Evolutionary conservation across 176 grass and related monocot genomes (phyloP).

Genomic region (Cenchrus fungigraminus): DNA sequence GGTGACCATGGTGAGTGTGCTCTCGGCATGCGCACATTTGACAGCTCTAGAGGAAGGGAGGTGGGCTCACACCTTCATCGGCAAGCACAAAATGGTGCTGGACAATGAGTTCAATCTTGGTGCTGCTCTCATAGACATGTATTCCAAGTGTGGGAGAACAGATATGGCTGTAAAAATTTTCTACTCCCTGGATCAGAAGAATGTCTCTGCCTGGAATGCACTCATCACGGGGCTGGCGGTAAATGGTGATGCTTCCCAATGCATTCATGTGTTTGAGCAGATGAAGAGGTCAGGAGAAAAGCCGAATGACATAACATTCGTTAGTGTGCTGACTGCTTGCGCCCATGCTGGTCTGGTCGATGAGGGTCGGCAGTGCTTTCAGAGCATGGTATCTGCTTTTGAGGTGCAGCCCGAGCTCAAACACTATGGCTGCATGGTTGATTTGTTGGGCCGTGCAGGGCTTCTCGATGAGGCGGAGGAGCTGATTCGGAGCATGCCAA

Average conservation of each 20-base stretch:
- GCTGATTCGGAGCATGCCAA: slow-evolving; percentile 56
- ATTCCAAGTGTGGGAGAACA: slow-evolving; percentile 68
- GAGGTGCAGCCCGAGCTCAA: slow-evolving; percentile 54
- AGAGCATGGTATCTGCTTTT: slow-evolving; percentile 55
- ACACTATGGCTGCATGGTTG: slow-evolving; percentile 88
- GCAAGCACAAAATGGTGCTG: slow-evolving; percentile 61
- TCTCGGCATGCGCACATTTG: slow-evolving; percentile 68
- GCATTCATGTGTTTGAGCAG: slow-evolving; percentile 58
- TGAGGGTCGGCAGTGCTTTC: slow-evolving; percentile 60
- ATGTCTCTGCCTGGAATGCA: slow-evolving; percentile 76
- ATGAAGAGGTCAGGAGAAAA: slow-evolving; percentile 54
- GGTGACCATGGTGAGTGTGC: slow-evolving; percentile 77
- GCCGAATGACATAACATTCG: slow-evolving; percentile 58
- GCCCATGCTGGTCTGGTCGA: slow-evolving; percentile 58
- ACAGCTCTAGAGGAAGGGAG: slow-evolving; percentile 64
- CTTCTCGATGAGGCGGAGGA: slow-evolving; percentile 76
- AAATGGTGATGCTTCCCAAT: slow-evolving; percentile 49
- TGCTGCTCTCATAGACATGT: slow-evolving; percentile 79
- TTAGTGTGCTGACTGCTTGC: slow-evolving; percentile 71
- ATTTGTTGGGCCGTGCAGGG: slow-evolving; percentile 66
- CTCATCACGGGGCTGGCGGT: slow-evolving; percentile 67
- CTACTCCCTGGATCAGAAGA: slow-evolving; percentile 55
- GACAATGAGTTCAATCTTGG: slow-evolving; percentile 73
- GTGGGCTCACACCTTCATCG: slow-evolving; percentile 68
- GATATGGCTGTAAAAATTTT: slow-evolving; percentile 54